Percentiles rank a stretch among this genome's conserved stretches.
These are phyloP conservation scores for Pseudotulostoma volvatum DNA, from an alignment of 495 filamentous ascomycete genomes.

Conservation along the genomic window DNA sequence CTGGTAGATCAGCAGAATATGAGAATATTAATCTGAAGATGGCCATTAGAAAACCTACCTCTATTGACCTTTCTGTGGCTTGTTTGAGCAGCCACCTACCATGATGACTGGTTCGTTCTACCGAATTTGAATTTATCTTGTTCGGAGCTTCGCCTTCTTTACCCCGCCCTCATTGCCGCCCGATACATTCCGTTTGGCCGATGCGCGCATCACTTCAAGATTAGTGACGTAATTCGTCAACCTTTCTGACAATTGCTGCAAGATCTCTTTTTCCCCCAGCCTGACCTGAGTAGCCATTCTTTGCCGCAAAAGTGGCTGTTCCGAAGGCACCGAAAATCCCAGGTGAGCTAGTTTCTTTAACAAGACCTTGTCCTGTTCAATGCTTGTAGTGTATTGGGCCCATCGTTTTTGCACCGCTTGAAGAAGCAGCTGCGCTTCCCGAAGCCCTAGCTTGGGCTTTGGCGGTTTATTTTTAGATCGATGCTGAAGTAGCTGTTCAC, in stretches of 20 bases:
- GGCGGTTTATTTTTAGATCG: slow-evolving; percentile 30
- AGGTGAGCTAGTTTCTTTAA: slow-evolving; percentile 20
- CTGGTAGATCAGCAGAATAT: too few species aligned
- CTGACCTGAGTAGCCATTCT: slow-evolving; percentile 64
- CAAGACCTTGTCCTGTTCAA: slow-evolving; percentile 44
- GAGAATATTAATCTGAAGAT: too few species aligned
- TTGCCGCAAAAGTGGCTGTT: slow-evolving; percentile 20
- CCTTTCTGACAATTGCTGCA: slow-evolving; percentile 27
- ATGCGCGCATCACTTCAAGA: slow-evolving; percentile 6
- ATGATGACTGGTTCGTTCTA: too few species aligned
- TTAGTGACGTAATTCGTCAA: slow-evolving; percentile 12
- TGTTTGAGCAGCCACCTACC: too few species aligned
- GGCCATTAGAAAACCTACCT: too few species aligned
- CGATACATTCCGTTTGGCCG: slow-evolving; percentile 16
- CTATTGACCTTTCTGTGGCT: too few species aligned
- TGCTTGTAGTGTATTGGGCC: slow-evolving; percentile 41
- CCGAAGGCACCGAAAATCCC: slow-evolving; percentile 9
- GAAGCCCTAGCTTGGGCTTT: slow-evolving; percentile 17
- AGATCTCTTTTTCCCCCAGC: slow-evolving; percentile 67
- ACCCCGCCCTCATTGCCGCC: slow-evolving; percentile 16
- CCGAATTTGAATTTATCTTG: background rate
- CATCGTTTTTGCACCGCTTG: slow-evolving; percentile 17
- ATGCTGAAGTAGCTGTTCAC: slow-evolving; percentile 23
- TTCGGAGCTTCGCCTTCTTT: slow-evolving; percentile 18
- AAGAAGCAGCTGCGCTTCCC: slow-evolving; percentile 18